Conservation (phyloP, 352 stramenopile species). For the Peronosclerospora sorghi region DNA sequence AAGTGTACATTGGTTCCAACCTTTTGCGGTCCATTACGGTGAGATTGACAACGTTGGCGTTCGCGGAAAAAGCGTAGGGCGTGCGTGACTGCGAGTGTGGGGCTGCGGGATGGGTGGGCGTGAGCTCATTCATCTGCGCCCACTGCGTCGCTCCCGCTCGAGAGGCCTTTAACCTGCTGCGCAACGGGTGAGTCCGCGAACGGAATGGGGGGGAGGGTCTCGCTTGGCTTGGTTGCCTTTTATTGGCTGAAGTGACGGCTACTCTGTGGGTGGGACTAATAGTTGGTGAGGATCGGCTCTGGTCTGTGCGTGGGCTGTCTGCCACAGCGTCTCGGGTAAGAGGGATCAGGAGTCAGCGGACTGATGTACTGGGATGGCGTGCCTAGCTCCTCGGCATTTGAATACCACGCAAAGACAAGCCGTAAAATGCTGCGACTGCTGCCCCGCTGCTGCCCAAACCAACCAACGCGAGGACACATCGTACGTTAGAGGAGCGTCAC, state of each 20-base stretch:
- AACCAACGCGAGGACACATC: conserved; percentile 17
- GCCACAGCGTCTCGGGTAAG: conserved; percentile 12
- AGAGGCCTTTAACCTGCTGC: conserved; percentile 3
- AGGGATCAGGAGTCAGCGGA: conserved; percentile 21
- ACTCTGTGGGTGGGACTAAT: conserved; percentile 27
- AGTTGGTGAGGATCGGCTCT: conserved; percentile 27
- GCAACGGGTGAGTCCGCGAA: neutral
- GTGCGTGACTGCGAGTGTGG: conserved; percentile 13
- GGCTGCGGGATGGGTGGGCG: conserved; percentile 18
- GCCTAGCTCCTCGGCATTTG: conserved; percentile 27
- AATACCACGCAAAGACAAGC: conserved; percentile 20
- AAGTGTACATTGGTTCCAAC: conserved; percentile 4
- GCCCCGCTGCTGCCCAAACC: conserved; percentile 16
- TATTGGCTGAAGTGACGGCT: conserved; percentile 21
- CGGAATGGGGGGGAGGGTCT: neutral
- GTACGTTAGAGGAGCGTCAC: conserved; percentile 6
- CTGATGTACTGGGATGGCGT: conserved; percentile 14
- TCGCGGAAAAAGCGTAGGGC: conserved; percentile 14
- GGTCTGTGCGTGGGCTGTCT: conserved; percentile 22
- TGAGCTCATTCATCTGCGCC: conserved; percentile 32
- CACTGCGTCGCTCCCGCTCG: conserved; percentile 8
- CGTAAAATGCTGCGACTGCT: conserved; percentile 13
- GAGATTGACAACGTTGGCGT: conserved; percentile 15
- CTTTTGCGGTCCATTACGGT: conserved; percentile 22
- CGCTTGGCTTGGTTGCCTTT: conserved; percentile 4